Percentiles rank a stretch among this genome's conserved stretches.
Evolutionary conservation across 768 basidiomycete genomes (phyloP).

Genomic region (Suillus ampliporus): DNA sequence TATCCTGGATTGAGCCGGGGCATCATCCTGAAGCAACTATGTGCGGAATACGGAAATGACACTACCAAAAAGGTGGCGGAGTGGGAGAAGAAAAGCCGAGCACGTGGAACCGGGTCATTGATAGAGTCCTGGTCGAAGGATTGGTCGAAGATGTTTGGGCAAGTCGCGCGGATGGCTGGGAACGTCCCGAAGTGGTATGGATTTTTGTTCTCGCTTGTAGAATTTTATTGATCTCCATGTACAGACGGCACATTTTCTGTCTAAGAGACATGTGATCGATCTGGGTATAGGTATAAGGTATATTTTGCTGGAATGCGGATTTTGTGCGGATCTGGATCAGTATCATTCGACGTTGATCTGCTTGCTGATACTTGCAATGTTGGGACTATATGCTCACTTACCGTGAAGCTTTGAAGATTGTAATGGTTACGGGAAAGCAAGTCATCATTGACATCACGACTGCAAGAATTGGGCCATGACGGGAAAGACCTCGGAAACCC

Average conservation of each 20-base stretch:
- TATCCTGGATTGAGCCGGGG: conserved; percentile 23
- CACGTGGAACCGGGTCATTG: background rate
- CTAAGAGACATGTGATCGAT: too few relatives aligned
- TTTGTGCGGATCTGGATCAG: background rate
- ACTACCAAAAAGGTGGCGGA: background rate
- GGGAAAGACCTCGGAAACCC: background rate
- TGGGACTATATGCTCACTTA: too few relatives aligned
- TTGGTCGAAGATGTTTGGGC: background rate
- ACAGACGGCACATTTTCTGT: background rate
- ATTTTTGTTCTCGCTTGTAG: background rate
- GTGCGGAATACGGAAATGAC: background rate
- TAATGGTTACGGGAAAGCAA: too few relatives aligned
- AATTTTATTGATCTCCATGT: background rate
- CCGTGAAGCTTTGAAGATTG: too few relatives aligned
- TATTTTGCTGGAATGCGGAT: background rate
- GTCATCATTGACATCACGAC: too few relatives aligned
- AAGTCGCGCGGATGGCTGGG: background rate
- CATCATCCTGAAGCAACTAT: background rate
- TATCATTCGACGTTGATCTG: background rate
- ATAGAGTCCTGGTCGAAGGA: background rate
- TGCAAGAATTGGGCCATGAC: too few relatives aligned
- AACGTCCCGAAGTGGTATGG: background rate
- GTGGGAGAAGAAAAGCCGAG: background rate
- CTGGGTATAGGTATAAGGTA: background rate
- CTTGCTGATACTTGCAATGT: too few relatives aligned